Percentiles rank a stretch among this genome's conserved stretches.
phyloP scores from a whole-genome alignment of 2,329 filamentous ascomycete genomes.

The Coleophoma eucalyptorum region DNA sequence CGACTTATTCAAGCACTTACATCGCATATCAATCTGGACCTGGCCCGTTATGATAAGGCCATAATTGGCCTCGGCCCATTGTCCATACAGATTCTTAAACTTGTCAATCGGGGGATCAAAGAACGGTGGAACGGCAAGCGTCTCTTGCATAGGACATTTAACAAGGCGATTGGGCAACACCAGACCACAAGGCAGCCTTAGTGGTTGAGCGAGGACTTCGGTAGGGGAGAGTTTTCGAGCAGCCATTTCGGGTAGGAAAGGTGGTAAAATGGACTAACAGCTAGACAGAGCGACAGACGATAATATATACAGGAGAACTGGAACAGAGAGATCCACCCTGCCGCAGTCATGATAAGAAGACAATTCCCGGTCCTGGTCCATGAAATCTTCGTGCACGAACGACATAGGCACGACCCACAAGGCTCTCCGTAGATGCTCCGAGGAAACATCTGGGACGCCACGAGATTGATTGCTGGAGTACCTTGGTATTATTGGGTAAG shows the following conservation, averaged over 20 bases:
- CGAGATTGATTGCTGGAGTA: too few relatives aligned
- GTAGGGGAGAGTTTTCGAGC: slow-evolving; percentile 4
- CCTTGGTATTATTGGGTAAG: too few relatives aligned
- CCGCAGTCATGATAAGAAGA: too few relatives aligned
- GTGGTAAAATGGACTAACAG: not conserved
- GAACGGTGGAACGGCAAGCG: slow-evolving; percentile 22
- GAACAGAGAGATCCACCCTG: too few relatives aligned
- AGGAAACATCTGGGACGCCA: too few relatives aligned
- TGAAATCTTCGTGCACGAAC: too few relatives aligned
- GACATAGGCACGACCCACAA: too few relatives aligned
- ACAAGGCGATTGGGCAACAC: slow-evolving; percentile 12
- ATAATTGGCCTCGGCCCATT: slow-evolving; percentile 36
- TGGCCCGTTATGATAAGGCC: slow-evolving; percentile 38
- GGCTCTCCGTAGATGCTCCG: too few relatives aligned
- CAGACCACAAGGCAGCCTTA: slow-evolving; percentile 10
- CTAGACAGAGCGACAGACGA: not conserved
- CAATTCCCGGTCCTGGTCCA: too few relatives aligned
- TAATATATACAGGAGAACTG: not conserved
- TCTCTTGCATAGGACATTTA: slow-evolving; percentile 30
- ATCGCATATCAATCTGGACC: slow-evolving; percentile 40
- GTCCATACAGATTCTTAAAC: slow-evolving; percentile 32
- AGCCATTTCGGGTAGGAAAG: not conserved
- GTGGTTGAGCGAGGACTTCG: slow-evolving; percentile 7
- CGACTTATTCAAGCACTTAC: slow-evolving; percentile 1
- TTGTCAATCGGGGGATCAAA: slow-evolving; percentile 28